Evolutionary conservation across 352 stramenopile genomes (phyloP).

Genomic region (Globisporangium cystogenes): DNA sequence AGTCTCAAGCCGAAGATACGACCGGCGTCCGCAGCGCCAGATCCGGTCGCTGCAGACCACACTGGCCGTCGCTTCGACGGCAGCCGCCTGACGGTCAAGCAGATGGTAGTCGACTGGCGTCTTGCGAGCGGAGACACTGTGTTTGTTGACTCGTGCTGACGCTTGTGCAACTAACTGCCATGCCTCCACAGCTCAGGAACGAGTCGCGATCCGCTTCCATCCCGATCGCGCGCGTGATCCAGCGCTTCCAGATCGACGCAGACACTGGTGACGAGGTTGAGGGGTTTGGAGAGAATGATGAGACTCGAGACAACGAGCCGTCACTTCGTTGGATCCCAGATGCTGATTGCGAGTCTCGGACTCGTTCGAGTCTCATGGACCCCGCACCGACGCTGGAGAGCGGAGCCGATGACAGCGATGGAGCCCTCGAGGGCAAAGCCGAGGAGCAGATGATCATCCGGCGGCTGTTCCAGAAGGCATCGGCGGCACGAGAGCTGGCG

Average conservation of each 20-base stretch:
- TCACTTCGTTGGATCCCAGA: neutral
- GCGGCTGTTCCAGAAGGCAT: constrained; percentile 3
- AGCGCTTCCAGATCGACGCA: constrained; percentile 49
- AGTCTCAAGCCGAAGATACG: neutral
- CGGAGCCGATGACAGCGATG: neutral
- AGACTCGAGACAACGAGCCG: neutral
- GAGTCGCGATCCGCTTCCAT: constrained; percentile 37
- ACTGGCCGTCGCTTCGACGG: constrained; percentile 38
- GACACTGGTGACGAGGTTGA: constrained; percentile 29
- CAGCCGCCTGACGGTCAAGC: constrained; percentile 58
- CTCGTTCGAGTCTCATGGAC: neutral
- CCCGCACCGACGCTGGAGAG: neutral
- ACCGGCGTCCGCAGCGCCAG: neutral
- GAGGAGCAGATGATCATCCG: constrained; percentile 10
- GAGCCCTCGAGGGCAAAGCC: neutral
- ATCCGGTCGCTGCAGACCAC: neutral
- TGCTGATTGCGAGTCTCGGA: neutral
- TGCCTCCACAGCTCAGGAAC: constrained; percentile 23
- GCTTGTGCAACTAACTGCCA: neutral
- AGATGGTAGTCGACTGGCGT: constrained; percentile 24
- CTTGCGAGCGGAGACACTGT: neutral
- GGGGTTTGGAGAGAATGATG: neutral
- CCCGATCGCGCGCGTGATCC: constrained; percentile 27
- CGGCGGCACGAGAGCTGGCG: neutral
- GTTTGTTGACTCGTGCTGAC: neutral